phyloP scores from a whole-genome alignment of 331 rosid genomes.

The Saraca asoca region DNA sequence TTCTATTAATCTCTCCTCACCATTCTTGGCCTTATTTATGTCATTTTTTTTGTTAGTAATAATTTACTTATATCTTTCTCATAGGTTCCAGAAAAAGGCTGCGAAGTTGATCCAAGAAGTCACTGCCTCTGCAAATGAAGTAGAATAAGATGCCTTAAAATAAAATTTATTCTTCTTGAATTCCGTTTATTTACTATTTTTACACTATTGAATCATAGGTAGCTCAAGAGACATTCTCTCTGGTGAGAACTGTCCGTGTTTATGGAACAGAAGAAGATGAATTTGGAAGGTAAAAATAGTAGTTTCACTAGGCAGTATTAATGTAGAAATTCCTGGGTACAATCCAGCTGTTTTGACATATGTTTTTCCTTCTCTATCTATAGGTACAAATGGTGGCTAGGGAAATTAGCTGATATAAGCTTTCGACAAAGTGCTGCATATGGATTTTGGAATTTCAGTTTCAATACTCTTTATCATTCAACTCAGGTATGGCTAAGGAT shows the following conservation, averaged over 20 bases:
- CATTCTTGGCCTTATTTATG: background rate
- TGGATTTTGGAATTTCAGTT: slow-evolving; percentile 86
- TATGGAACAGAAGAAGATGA: slow-evolving; percentile 88
- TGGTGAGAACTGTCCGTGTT: slow-evolving; percentile 90
- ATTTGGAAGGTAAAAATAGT: slow-evolving; percentile 66
- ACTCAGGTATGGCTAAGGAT: slow-evolving; percentile 66
- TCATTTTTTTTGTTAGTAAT: slow-evolving; percentile 12
- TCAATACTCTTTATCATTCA: slow-evolving; percentile 85
- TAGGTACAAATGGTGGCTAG: slow-evolving; percentile 86
- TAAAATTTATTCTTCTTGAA: slow-evolving; percentile 16
- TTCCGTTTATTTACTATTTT: slow-evolving; percentile 17
- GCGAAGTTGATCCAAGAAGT: slow-evolving; percentile 82
- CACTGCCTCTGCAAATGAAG: slow-evolving; percentile 94
- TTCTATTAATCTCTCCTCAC: slow-evolving; percentile 8
- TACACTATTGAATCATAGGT: slow-evolving; percentile 52
- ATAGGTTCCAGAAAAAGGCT: slow-evolving; percentile 89
- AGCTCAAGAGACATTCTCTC: slow-evolving; percentile 92
- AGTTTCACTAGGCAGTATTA: slow-evolving; percentile 12
- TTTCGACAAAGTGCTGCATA: slow-evolving; percentile 87
- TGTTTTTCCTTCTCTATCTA: slow-evolving; percentile 28
- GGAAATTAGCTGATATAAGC: slow-evolving; percentile 79
- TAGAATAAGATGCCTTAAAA: slow-evolving; percentile 40
- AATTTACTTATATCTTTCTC: slow-evolving; percentile 32
- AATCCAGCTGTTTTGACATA: slow-evolving; percentile 31
- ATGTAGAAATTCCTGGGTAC: background rate